Base-by-base conservation (phyloP, 495 filamentous ascomycete species). In the Xylaria intraflava region DNA sequence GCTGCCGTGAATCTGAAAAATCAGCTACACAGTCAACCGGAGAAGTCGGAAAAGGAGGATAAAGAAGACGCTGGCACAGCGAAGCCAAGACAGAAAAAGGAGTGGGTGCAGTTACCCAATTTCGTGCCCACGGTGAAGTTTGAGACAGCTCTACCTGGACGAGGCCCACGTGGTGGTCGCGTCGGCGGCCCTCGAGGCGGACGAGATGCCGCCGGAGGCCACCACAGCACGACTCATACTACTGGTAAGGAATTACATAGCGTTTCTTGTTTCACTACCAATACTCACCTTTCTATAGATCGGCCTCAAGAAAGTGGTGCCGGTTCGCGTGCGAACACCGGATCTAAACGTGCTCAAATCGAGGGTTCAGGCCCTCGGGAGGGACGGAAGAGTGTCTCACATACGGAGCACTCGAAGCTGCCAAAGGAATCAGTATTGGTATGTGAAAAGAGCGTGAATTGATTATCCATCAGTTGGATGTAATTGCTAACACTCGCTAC, bases 71-170 rank as follows among this genome's bases (percentile, higher is more conserved):
- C 69, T 67, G 58, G 71, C 45, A 51, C 74, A 66, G 60, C 74
- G 69, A 69, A 74, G 57, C 65, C 80, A 16, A 78, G 84, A 51
- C 76, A 81, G 55, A 85, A 90, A 69, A 78, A 86, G 71, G 84
- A 83, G 52, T 88, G 88, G 88, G 80, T 78, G 26, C 74, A 78
- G 14, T 76, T 95, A 10, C 79, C 81, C 31, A 43, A 51, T 27
- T 87, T 89, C 60, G 84, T 84, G 1, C 90, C 87, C 2, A 84
- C 76, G 38, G 86, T 90, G 22, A 80, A 85, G n/a, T 95, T 92
- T 68, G 84, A 84, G 64, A 95, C 90, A 0, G 86, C 83, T 6
- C 62, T 94, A 31, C 88, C 88, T 6, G 63, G 77, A n/a, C 68
- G 69, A 86, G 66, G 83, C 80, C 56, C 81, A 78, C 53, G 75